Evolutionary conservation across 768 basidiomycete genomes (phyloP).

Genomic region (Gymnopilus junonius): DNA sequence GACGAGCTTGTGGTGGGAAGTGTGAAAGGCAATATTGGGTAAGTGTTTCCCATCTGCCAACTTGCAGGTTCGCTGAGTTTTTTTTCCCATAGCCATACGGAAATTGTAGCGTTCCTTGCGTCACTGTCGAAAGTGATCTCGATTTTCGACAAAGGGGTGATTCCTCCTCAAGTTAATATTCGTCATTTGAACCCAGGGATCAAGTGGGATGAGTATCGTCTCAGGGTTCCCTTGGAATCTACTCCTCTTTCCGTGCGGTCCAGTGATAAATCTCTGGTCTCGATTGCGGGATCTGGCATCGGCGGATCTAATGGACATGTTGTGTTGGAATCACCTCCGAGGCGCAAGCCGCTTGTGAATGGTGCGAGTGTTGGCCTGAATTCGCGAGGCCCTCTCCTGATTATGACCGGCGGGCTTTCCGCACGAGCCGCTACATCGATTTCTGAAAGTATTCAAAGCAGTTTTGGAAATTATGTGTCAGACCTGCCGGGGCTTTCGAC

Average conservation of each 20-base stretch:
- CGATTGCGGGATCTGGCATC: conserved; percentile 48
- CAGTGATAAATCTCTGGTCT: conserved; percentile 35
- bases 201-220: conserved; percentile 39
- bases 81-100: conserved; percentile 34
- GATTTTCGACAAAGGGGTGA: conserved; percentile 36
- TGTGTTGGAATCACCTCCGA: conserved; percentile 40
- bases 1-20: conserved; percentile 44
- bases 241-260: conserved; percentile 28
- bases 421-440: conserved; percentile 22
- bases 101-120: conserved; percentile 47
- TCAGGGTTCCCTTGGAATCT: conserved; percentile 37
- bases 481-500: conserved; percentile 17
- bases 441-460: conserved; percentile 8
- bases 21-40: conserved; percentile 53
- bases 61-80: not conserved
- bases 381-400: conserved; percentile 26
- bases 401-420: conserved; percentile 41
- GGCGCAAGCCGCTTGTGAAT: not conserved
- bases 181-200: conserved; percentile 39
- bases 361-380: not conserved
- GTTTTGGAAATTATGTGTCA: conserved; percentile 1
- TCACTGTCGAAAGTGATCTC: conserved; percentile 47
- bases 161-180: conserved; percentile 48
- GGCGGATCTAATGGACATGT: conserved; percentile 48
- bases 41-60: conserved; percentile 7